Base-by-base conservation (phyloP, 108 stramenopile species). In the Nitzschia palea region DNA sequence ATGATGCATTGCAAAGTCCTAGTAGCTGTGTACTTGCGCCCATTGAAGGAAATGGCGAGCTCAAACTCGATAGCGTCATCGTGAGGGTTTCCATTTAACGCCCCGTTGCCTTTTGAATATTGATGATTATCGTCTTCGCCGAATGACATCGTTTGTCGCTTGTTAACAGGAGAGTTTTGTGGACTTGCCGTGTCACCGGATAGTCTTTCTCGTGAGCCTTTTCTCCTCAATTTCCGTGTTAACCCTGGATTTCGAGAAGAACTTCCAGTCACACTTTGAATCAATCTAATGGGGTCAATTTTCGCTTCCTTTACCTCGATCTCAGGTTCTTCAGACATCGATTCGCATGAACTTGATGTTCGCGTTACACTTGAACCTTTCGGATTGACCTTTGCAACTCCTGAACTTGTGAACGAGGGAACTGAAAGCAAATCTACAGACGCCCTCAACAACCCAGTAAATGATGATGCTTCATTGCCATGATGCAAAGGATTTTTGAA, bases 21-120 rank as follows among this genome's bases (percentile, higher is more conserved):
- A 15, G 79, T 88, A 3, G 90, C 86, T 20, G 67, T 83, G 58
- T 91, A 91, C 45, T 80, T 86, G 4, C 87, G 66, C 35, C 90
- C 87, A 22, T 83, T 78, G 35, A 85, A 88, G 2, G 83, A 78
- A 25, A 91, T 86, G 20, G 78, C 65, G 14, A 91, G 70, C 53
- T 84, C 84, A 59, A 91, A 91, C 53, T 86, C 80, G 53, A 91
- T 87, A 22, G 90, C 87, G 45, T 82, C 81, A 43, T 75, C 60
- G 23, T 81, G 73, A 22, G 62, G 60, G 32, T 20, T 44, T 52
- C 55, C 40, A 36, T 25, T 27, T 9, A 15, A 52, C 26, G 28
- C 15, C 14, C 22, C 12, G 48, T 4, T 30, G 27, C n/a, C 10
- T n/a, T 9, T 15, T 27, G 55, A 28, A 10, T 47, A 26, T 33